Percentiles rank a stretch among this genome's conserved stretches.
phyloP scores from a whole-genome alignment of 768 basidiomycete genomes.

The Hirschioporus abietinus region DNA sequence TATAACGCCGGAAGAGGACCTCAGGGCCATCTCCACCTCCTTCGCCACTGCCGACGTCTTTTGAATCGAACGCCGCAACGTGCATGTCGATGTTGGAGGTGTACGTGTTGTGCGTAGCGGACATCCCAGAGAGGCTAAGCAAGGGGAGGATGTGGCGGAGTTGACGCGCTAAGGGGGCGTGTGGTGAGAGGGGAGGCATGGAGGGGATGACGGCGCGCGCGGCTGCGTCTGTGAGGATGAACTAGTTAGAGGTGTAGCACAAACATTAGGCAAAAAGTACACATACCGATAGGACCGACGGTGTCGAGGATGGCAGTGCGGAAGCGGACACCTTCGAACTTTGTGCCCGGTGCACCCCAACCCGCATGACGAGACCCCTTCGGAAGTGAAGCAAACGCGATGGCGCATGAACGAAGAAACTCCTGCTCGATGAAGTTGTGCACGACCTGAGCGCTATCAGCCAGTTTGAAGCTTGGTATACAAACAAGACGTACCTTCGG shows the following conservation, averaged over 20 bases:
- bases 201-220: slow-evolving; percentile 71
- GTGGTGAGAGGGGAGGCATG: slow-evolving; percentile 63
- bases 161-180: slow-evolving; percentile 73
- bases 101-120: no score
- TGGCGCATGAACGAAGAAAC: slow-evolving; percentile 64
- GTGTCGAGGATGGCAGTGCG: slow-evolving; percentile 68
- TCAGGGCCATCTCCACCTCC: slow-evolving; percentile 14
- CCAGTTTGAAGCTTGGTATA: no score
- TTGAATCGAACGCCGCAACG: slow-evolving; percentile 34
- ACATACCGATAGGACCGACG: slow-evolving; percentile 62
- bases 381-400: slow-evolving; percentile 68
- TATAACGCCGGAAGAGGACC: slow-evolving; percentile 44
- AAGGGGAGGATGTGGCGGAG: slow-evolving; percentile 73
- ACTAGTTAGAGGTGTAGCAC: neutral
- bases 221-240: slow-evolving; percentile 51
- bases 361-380: slow-evolving; percentile 61
- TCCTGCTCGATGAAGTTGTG: slow-evolving; percentile 67
- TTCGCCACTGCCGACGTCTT: no score
- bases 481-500: slow-evolving; percentile 53
- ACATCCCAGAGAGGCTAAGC: slow-evolving; percentile 16
- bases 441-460: slow-evolving; percentile 42
- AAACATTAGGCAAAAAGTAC: slow-evolving; percentile 18
- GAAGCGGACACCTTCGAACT: slow-evolving; percentile 56
- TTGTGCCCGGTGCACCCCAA: slow-evolving; percentile 70
- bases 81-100: no score